phyloP scores from a whole-genome alignment of 306 rosid genomes.

The Coriaria nepalensis region DNA sequence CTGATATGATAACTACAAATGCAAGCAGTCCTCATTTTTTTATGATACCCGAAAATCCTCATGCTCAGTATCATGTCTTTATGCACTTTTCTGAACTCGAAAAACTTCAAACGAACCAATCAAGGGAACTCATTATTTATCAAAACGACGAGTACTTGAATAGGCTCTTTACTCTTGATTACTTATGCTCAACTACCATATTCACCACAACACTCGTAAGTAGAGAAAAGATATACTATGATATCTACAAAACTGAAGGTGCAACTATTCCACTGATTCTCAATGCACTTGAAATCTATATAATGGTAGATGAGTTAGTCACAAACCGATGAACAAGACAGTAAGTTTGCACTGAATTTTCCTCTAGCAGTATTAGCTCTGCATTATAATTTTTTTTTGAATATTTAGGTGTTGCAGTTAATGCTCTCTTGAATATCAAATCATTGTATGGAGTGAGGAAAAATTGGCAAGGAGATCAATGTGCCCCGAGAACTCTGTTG shows the following conservation, averaged over 20 bases:
- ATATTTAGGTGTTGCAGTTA: slow-evolving; percentile 7
- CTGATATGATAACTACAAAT: slow-evolving; percentile 7
- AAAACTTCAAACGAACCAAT: slow-evolving; percentile 5
- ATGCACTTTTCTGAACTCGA: slow-evolving; percentile 13
- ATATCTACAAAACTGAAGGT: not conserved
- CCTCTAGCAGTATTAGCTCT: not conserved
- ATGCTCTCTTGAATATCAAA: slow-evolving; percentile 6
- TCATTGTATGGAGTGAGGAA: slow-evolving; percentile 9
- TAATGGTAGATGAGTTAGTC: not conserved
- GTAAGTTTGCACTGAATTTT: slow-evolving; percentile 12
- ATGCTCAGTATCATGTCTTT: slow-evolving; percentile 1
- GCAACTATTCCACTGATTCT: slow-evolving; percentile 16
- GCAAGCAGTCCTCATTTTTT: slow-evolving; percentile 3
- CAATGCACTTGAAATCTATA: slow-evolving; percentile 14
- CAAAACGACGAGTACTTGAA: not conserved
- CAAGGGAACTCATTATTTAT: slow-evolving; percentile 1
- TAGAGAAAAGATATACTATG: not conserved
- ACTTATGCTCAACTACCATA: slow-evolving; percentile 4
- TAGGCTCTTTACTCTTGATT: slow-evolving; percentile 10
- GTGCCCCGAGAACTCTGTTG: slow-evolving; percentile 6
- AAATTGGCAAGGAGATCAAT: slow-evolving; percentile 14
- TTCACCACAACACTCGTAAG: slow-evolving; percentile 1
- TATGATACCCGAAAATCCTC: slow-evolving; percentile 6
- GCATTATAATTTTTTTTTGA: not conserved
- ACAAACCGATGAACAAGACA: slow-evolving; percentile 9